These are phyloP conservation scores for Paraurostyla sp. DNA, from an alignment of 73 alveolate genomes.

Conservation along the genomic window DNA sequence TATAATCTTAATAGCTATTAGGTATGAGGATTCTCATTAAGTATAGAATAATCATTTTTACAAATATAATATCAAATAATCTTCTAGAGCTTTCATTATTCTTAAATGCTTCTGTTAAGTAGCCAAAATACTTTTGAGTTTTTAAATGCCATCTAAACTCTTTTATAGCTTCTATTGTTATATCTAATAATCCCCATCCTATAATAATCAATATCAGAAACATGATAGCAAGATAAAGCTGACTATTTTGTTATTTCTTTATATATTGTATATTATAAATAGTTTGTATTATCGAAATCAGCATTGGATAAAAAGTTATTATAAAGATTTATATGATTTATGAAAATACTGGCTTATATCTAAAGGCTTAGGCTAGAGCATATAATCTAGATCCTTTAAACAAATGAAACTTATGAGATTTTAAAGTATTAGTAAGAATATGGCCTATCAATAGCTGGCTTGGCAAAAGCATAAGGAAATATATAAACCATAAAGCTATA, in stretches of 20 bases:
- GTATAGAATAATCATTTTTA: background rate
- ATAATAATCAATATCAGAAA: background rate
- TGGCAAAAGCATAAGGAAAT: background rate
- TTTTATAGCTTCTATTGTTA: background rate
- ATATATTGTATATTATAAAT: background rate
- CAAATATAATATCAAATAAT: background rate
- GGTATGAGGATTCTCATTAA: background rate
- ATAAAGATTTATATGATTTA: background rate
- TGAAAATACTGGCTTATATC: background rate
- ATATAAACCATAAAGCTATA: background rate
- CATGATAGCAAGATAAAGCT: background rate
- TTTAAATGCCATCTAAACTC: background rate
- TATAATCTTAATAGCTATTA: background rate
- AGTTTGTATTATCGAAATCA: background rate
- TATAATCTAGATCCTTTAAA: background rate
- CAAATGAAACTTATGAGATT: background rate
- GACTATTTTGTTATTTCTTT: background rate
- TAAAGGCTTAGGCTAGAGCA: background rate
- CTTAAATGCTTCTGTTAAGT: background rate
- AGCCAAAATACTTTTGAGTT: background rate
- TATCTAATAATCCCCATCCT: background rate
- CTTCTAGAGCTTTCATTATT: background rate
- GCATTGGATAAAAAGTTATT: slow-evolving; percentile 2
- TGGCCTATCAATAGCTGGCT: background rate
- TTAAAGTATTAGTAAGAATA: background rate